A percentile compares a stretch with the other conserved stretches of the same genome.
These are phyloP conservation scores for Ceratocystis harringtonii DNA, from an alignment of 2,329 filamentous ascomycete species.

Conservation along the genomic window DNA sequence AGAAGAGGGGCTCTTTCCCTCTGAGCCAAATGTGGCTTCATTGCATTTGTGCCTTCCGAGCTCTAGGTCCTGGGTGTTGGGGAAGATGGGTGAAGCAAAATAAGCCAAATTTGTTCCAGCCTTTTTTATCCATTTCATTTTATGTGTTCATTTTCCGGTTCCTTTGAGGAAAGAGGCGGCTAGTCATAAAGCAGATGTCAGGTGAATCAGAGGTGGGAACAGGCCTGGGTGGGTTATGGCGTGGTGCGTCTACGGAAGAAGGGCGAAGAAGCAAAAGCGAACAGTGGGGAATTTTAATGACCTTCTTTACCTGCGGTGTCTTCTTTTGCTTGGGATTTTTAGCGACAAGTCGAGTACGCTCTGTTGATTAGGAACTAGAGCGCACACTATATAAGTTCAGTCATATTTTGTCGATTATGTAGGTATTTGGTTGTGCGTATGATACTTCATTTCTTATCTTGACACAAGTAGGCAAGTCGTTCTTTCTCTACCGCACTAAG, in stretches of 20 bases:
- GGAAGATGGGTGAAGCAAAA: neutral
- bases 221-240: neutral
- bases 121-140: neutral
- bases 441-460: neutral
- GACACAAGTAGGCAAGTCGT: neutral
- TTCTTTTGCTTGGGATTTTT: too few species aligned
- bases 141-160: neutral
- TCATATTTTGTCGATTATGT: too few species aligned
- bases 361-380: too few species aligned
- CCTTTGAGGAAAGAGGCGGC: neutral
- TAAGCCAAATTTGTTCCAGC: neutral
- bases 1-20: neutral
- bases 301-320: too few species aligned
- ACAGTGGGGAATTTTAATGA: too few species aligned
- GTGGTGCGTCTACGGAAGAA: neutral
- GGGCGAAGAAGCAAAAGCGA: neutral
- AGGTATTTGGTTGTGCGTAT: neutral
- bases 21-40: neutral
- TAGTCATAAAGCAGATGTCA: neutral
- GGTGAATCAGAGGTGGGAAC: neutral
- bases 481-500: neutral
- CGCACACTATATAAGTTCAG: too few species aligned
- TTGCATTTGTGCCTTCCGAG: neutral
- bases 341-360: too few species aligned
- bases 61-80: neutral